Conservation (phyloP, 495 filamentous ascomycete species). For the Aspergillus haitiensis region DNA sequence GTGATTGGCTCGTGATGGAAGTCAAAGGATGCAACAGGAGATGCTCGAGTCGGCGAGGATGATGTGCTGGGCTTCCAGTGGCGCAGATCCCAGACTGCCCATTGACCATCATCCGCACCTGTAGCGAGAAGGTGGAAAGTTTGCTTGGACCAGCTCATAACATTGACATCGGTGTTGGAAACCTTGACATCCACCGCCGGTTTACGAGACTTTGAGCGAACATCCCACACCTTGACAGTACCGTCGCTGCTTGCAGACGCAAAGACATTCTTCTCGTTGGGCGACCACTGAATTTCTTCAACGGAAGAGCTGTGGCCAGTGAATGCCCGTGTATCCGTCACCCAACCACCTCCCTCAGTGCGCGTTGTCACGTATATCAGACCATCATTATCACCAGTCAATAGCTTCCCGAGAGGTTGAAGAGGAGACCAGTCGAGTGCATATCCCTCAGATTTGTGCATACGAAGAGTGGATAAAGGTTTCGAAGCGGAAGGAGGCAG, state of each 20-base stretch:
- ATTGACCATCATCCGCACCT: slow-evolving; percentile 89
- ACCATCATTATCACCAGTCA: slow-evolving; percentile 90
- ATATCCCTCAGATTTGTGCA: slow-evolving; percentile 93
- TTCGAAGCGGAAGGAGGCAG: slow-evolving; percentile 81
- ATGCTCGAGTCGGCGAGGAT: slow-evolving; percentile 47
- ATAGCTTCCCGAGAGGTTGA: slow-evolving; percentile 72
- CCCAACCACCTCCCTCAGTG: slow-evolving; percentile 83
- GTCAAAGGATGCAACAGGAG: slow-evolving; percentile 81
- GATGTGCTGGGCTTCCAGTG: slow-evolving; percentile 77
- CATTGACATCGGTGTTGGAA: slow-evolving; percentile 85
- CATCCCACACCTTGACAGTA: slow-evolving; percentile 93
- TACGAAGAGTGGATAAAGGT: slow-evolving; percentile 78
- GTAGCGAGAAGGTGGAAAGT: slow-evolving; percentile 87
- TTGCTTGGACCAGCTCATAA: slow-evolving; percentile 88
- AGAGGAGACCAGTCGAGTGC: slow-evolving; percentile 91
- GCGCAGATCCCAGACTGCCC: slow-evolving; percentile 94
- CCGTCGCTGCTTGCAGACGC: slow-evolving; percentile 91
- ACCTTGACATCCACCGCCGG: slow-evolving; percentile 83
- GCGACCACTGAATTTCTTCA: slow-evolving; percentile 96
- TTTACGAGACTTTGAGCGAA: slow-evolving; percentile 81
- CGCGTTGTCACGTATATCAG: slow-evolving; percentile 83
- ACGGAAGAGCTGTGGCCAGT: slow-evolving; percentile 80
- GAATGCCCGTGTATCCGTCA: slow-evolving; percentile 77
- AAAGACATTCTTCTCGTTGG: slow-evolving; percentile 87
- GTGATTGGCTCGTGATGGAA: slow-evolving; percentile 97